These are phyloP conservation scores for Corynespora cassiicola DNA, from an alignment of 2,329 filamentous ascomycete species.

Conservation along the genomic window DNA sequence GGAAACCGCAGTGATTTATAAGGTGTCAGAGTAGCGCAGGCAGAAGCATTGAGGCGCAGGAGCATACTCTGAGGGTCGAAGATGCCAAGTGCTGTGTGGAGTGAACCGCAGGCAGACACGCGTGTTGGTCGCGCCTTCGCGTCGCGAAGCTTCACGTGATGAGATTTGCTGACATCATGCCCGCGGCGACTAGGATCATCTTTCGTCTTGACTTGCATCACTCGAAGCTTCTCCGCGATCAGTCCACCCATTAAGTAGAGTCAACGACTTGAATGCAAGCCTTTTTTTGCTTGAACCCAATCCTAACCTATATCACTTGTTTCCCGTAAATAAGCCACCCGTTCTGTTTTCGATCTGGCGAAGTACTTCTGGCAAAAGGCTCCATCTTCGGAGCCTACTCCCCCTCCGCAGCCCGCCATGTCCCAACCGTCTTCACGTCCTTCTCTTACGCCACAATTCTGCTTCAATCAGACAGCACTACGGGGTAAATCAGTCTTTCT, in stretches of 20 bases:
- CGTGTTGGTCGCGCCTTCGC: slow-evolving; percentile 35
- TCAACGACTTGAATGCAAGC: too few relatives aligned
- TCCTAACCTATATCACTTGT: too few relatives aligned
- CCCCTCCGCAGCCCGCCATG: slow-evolving; percentile 35
- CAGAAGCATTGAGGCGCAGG: slow-evolving; percentile 33
- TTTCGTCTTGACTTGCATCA: too few relatives aligned
- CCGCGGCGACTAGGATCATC: too few relatives aligned
- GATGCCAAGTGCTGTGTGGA: slow-evolving; percentile 15
- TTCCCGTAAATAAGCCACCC: too few relatives aligned
- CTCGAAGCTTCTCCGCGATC: too few relatives aligned
- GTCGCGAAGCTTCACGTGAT: slow-evolving; percentile 25
- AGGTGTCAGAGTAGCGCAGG: slow-evolving; percentile 17
- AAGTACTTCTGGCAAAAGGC: slow-evolving; percentile 37
- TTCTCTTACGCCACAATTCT: slow-evolving; percentile 55
- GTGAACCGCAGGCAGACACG: slow-evolving; percentile 23
- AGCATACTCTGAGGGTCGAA: slow-evolving; percentile 33
- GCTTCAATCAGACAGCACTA: slow-evolving; percentile 59
- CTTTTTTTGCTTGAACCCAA: too few relatives aligned
- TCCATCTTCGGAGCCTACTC: slow-evolving; percentile 15
- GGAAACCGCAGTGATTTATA: not conserved
- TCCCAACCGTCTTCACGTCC: slow-evolving; percentile 50
- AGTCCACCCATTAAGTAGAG: too few relatives aligned
- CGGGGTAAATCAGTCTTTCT: slow-evolving; percentile 45
- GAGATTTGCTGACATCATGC: slow-evolving; percentile 41
- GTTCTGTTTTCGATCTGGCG: slow-evolving; percentile 36